Evolutionary conservation across 139 green algal species (phyloP).

Genomic region (Pleodorina starrii): DNA sequence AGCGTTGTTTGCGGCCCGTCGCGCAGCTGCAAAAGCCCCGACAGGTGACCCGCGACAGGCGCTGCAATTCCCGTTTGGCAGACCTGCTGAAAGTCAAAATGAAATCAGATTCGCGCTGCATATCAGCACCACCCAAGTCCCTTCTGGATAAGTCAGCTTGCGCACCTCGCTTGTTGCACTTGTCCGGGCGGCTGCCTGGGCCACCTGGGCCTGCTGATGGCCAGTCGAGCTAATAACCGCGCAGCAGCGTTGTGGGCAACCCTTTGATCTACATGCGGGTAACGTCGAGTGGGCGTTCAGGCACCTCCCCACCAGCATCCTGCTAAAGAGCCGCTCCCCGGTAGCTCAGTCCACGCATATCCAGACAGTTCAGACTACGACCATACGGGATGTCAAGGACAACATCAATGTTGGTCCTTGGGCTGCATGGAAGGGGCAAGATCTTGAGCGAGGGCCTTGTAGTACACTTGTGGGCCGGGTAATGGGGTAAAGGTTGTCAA

Average conservation of each 20-base stretch:
- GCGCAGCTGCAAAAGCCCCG: not conserved
- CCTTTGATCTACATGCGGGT: not conserved
- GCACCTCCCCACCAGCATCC: constrained; percentile 17
- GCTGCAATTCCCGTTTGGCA: not conserved
- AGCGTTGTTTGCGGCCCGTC: not conserved
- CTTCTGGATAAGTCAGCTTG: no score
- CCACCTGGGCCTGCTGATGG: constrained; percentile 12
- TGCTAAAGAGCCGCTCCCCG: not conserved
- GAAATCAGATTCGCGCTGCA: not conserved
- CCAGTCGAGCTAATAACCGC: constrained; percentile 16
- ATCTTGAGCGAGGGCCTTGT: constrained; percentile 8
- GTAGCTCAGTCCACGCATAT: not conserved
- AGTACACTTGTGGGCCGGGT: no score
- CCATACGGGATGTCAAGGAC: not conserved
- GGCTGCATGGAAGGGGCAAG: not conserved
- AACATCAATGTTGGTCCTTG: not conserved
- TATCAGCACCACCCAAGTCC: no score
- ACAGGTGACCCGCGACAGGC: constrained; percentile 2
- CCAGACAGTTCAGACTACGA: not conserved
- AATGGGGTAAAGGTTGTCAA: no score
- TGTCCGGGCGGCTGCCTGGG: constrained; percentile 23
- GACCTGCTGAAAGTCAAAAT: not conserved
- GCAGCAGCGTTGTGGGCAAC: constrained; percentile 9
- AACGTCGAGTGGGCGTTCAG: not conserved
- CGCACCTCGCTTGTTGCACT: not conserved